Evolutionary conservation across 83 land plant genomes (phyloP), one percentile per base, ranked within the genome.

Genomic region (Isoetes engelmannii): DNA sequence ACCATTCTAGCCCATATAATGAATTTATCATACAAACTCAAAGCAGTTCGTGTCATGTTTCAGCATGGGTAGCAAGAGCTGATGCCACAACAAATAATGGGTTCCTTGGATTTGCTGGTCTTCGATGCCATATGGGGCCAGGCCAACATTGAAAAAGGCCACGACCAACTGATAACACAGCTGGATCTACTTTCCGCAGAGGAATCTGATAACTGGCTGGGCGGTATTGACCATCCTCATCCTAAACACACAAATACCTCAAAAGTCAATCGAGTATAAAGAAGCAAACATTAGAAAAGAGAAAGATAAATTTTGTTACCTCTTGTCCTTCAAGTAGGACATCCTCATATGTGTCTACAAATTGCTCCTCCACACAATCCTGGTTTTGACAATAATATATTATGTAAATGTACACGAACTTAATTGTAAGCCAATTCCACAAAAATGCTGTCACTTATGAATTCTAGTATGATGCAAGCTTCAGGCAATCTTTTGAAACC

Each of bases 151-250:
- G 51, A 72, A 72, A 72, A 4, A 72, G 70, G 15, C n/a, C 47
- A 8, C 50, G 69, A 19, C 74, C 69, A 3, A 72, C 10, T 43
- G 71, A 28, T 7, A 72, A 44, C 45, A 72, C 53, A 4, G 68
- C 13, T 12, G 74, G 71, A 37, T 72, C 63, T 6, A 72, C 55
- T 44, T 60, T 50, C 17, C 69, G 17, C 21, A 72, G 53, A 5
- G 74, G 74, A 12, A 72, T 72, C 45, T 72, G 71, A 63, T 72
- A 72, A 57, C 74, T 72, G 19, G 74, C 74, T 5, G 51, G 65
- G 69, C 48, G 63, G 56, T 59, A 72, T 20, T 50, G 65, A 5
- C n/a, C 53, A 6, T 28, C 69, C 15, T 65, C 74, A 68, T 72
- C 44, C 48, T 41, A 20, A 10, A n/a, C 69, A 19, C 3, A 12